These are phyloP conservation scores for Candida loeiensis DNA, from an alignment of 805 yeast species.

Conservation along the genomic window DNA sequence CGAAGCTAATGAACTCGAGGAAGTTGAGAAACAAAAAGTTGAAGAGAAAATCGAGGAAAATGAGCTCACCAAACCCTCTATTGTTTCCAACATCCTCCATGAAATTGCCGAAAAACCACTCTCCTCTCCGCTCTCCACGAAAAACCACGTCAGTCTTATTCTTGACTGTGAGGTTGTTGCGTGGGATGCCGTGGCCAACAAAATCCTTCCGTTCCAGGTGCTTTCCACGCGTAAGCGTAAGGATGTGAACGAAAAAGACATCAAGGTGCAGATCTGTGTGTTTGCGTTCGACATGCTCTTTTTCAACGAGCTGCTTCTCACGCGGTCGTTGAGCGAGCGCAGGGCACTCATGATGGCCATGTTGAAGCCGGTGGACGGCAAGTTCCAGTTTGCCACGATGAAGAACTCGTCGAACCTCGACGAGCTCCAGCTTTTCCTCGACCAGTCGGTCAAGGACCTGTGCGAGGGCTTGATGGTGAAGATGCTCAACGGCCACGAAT, in stretches of 20 bases:
- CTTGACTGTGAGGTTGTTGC: constrained; percentile 98
- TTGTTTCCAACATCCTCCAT: no score
- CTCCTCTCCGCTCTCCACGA: not conserved
- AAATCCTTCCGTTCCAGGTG: constrained; percentile 90
- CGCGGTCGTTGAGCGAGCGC: constrained; percentile 65
- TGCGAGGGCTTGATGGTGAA: constrained; percentile 98
- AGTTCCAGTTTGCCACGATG: constrained; percentile 74
- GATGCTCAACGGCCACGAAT: constrained; percentile 73
- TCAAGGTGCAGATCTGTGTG: constrained; percentile 86
- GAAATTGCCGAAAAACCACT: no score
- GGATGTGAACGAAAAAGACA: constrained; percentile 82
- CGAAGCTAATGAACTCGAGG: not conserved
- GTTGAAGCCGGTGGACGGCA: constrained; percentile 64
- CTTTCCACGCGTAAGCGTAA: constrained; percentile 91
- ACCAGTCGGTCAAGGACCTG: constrained; percentile 80
- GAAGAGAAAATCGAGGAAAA: no score
- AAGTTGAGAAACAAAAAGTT: no score
- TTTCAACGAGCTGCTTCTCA: constrained; percentile 66
- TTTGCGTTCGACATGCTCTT: constrained; percentile 88
- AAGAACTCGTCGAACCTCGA: constrained; percentile 66
- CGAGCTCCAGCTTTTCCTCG: constrained; percentile 80
- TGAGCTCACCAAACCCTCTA: no score
- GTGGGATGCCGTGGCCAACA: constrained; percentile 76
- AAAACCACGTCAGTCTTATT: constrained; percentile 42
- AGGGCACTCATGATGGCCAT: constrained; percentile 56